Evolutionary conservation across 495 filamentous ascomycete genomes (phyloP), one percentile per base, ranked within the genome.

Genomic region (Entonaema liquescens): DNA sequence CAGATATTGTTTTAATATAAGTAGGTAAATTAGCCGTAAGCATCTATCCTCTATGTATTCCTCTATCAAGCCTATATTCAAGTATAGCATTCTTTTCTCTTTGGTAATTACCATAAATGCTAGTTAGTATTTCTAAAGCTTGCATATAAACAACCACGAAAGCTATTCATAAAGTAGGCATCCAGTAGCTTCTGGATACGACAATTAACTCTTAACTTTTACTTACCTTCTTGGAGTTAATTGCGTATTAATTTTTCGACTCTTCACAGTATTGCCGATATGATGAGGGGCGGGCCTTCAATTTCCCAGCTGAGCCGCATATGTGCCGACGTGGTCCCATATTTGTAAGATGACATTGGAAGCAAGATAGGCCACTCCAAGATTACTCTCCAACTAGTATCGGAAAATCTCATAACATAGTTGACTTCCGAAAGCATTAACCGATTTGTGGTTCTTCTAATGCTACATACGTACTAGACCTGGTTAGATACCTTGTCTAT

Each of bases 391-490:
- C 44, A 13, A 50, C n/a, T 56, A 19, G 21, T 50, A 13, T 4
- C 26, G 13, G 28, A 29, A 33, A 21, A 28, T 17, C 23, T 23
- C 12, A 26, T 31, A 15, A 17, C 17, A 42, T 36, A 7, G n/a
- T 42, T 44, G 2, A 8, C 6, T 29, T 55, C 35, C 44, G 31
- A 63, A 59, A 11, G 23, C 5, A 72, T 59, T 55, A 64, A 64
- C 69, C 59, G 59, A 64, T 11, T 6, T 40, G 38, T 40, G 19
- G 25, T 26, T 62, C n/a, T 26, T 31, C 11, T 55, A 9, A 12
- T 19, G 12, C 49, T 47, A 25, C 23, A 35, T 64, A 36, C 6
- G 55, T 67, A 57, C 54, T 65, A 64, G 59, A 23, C 49, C 28
- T 8, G 23, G 52, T 4, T 35, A 35, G 55, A 56, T 44, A 59